Evolutionary conservation across 768 basidiomycete genomes (phyloP).

Genomic region (Hygrophorus pudorinus): DNA sequence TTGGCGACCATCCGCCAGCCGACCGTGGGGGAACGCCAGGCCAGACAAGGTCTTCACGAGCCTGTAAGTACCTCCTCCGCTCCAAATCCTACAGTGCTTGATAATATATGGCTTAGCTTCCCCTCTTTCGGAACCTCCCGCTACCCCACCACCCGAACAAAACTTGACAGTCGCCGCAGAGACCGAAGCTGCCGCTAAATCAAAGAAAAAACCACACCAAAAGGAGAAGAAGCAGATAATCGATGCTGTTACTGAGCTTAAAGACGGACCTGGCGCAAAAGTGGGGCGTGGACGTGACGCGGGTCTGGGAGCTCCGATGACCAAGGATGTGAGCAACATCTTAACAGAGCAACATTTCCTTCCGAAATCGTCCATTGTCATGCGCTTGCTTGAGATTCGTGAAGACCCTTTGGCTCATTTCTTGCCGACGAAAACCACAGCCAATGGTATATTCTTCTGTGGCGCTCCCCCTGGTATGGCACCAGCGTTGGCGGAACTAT

Average conservation of each 20-base stretch:
- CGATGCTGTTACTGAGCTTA: slow-evolving; percentile 81
- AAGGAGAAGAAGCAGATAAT: slow-evolving; percentile 84
- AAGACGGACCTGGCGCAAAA: slow-evolving; percentile 46
- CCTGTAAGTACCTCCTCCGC: slow-evolving; percentile 37
- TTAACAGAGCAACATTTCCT: slow-evolving; percentile 77
- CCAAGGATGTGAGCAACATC: slow-evolving; percentile 55
- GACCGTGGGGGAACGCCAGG: slow-evolving; percentile 45
- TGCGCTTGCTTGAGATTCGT: slow-evolving; percentile 80
- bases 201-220: slow-evolving; percentile 36
- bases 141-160: slow-evolving; percentile 64
- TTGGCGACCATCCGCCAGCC: slow-evolving; percentile 41
- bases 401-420: slow-evolving; percentile 80
- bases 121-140: slow-evolving; percentile 63
- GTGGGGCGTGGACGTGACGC: slow-evolving; percentile 45
- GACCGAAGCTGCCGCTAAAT: slow-evolving; percentile 27
- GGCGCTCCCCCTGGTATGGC: slow-evolving; percentile 79
- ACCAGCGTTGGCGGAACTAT: slow-evolving; percentile 75
- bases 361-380: slow-evolving; percentile 73
- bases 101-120: slow-evolving; percentile 39
- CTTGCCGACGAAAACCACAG: slow-evolving; percentile 69
- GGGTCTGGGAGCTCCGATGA: slow-evolving; percentile 43
- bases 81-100: background rate
- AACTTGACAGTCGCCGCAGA: slow-evolving; percentile 38
- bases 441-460: slow-evolving; percentile 66
- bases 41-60: slow-evolving; percentile 51